Base-by-base conservation (phyloP, 495 filamentous ascomycete genomes). In the Podospora sp. region DNA sequence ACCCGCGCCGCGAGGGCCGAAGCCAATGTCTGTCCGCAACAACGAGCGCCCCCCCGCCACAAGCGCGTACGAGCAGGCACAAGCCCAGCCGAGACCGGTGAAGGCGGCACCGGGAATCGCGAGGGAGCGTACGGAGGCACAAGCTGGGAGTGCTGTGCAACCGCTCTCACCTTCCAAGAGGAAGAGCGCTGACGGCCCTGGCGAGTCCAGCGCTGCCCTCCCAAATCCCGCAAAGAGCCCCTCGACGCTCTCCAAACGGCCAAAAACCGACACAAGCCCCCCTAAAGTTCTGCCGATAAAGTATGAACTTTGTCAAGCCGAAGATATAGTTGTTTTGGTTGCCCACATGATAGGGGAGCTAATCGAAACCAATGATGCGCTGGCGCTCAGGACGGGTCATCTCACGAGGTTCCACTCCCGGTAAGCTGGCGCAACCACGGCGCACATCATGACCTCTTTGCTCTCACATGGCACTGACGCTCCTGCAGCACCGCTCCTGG, bases 321-420 rank as follows among this genome's bases (percentile, higher is more conserved):
- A 91, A 70, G 92, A 97, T 77, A 83, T 99, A 69, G 95, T 96
- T 7, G 83, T 91, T 35, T 82, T 98, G 69, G 96, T 99, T 66
- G 88, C 93, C 59, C 93, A 94, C 75, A 97, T 99, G 95, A 84
- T 99, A 21, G 87, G 92, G 76, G 95, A 99, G 78, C 83, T 99
- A 21, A 93, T 99, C 71, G 88, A 90, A 63, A 90, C 92, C 62
- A 99, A 99, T 74, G 95, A 99, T 77, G 86, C 85, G 52, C 90
- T 97, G 65, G 93, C 93, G 59, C 84, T 97, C 56, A 87, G 89
- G 71, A 89, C 91, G 66, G 92, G 91, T 59, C 88, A 90, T 25
- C 84, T 99, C 59, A 99, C 95, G 25, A 84, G 95, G 60, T 99
- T 99, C 78, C 95, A 99, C 76, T 99, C 95, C 11, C 89, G 94